Base-by-base conservation (phyloP, 2,329 filamentous ascomycete species). In the Bisporella sp. region DNA sequence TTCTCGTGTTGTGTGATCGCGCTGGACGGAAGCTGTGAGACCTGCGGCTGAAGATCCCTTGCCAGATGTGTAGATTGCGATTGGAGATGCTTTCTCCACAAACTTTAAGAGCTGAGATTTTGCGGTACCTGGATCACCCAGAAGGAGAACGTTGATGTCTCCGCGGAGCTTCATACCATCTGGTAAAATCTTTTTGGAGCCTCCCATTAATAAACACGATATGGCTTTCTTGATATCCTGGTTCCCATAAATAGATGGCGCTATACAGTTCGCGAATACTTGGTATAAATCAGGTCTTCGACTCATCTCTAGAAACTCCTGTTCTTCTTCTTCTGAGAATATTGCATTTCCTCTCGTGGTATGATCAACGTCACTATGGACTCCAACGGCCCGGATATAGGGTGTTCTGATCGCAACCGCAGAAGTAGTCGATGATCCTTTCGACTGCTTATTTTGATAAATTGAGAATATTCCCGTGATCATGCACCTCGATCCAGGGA, bases 401-500 rank as follows among this genome's bases (percentile, higher is more conserved):
- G 93, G 93, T 45, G 95, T 97, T 57, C 93, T 82, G 61, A 99
- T 96, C 6, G 93, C 93, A 3, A 97, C 91, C 1, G 93, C 93
- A 2, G 85, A 85, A 47, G 83, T 84, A 2, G 78, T 81, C 13
- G 77, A 80, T 4, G 81, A 82, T 60, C 85, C 87, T 68, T 91
- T 95, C 41, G 81, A 85, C 40, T 85, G 87, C 69, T 97, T 97
- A 60, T 85, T 87, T 68, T 96, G 89, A 69, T 96, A 99, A 64
- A 97, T 97, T 31, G 92, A 96, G 73, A 96, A 99, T 33, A 99
- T 89, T 21, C 93, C 93, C 81, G 93, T 97, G 13, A 99, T 79
- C 3, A 90, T 95, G 68, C 93, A 99, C 66, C 92, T 80, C 46
- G 92, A 95, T 31, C 93, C 93, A 5, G 93, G 93, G 4, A 99